These are phyloP conservation scores for Neurospora sp. DNA, from an alignment of 2,329 filamentous ascomycete genomes.

Conservation along the genomic window DNA sequence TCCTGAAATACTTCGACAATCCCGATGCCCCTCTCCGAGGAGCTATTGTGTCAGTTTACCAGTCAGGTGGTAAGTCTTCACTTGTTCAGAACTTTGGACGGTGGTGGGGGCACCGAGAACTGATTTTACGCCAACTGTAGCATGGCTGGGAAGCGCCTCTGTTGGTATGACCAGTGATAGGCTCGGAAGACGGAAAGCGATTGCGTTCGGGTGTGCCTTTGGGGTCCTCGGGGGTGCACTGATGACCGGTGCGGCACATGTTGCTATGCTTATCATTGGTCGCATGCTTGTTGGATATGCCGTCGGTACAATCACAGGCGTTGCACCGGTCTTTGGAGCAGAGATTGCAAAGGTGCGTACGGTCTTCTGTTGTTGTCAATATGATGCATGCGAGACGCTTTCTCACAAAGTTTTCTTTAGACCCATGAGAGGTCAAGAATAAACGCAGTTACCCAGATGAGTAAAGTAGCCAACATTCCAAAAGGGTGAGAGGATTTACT, in stretches of 20 bases:
- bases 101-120: background rate
- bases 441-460: conserved; percentile 33
- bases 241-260: conserved; percentile 31
- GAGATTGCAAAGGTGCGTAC: conserved; percentile 29
- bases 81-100: background rate
- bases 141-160: conserved; percentile 31
- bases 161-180: conserved; percentile 29
- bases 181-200: conserved; percentile 28
- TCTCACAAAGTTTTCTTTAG: background rate
- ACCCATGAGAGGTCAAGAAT: conserved; percentile 29
- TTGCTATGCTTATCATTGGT: conserved; percentile 30
- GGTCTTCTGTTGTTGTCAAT: background rate
- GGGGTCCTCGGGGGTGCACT: conserved; percentile 28
- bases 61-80: conserved; percentile 24
- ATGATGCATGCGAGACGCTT: background rate
- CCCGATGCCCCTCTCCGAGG: conserved; percentile 26
- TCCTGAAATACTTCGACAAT: conserved; percentile 25
- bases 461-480: conserved; percentile 15
- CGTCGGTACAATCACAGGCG: conserved; percentile 31
- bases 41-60: conserved; percentile 31
- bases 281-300: conserved; percentile 29
- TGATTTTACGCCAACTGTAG: conserved; percentile 11
- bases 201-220: conserved; percentile 31
- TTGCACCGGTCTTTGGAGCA: conserved; percentile 30
- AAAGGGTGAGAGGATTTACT: no score